Conservation (phyloP, 164 flowering plant species). For the Tetrastigma voinierianum region DNA sequence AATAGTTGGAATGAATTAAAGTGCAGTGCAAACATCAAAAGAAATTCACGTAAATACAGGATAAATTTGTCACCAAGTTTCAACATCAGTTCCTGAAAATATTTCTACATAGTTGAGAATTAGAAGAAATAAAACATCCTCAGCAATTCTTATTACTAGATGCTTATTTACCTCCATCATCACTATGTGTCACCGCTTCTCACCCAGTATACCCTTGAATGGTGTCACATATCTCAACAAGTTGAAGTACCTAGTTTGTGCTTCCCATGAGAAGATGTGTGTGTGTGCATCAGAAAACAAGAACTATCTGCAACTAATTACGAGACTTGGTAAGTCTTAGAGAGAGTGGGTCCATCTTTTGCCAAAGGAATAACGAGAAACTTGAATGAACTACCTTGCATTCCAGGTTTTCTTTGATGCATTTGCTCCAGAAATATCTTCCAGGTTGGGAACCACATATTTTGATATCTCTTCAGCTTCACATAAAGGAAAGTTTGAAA, state of each 20-base stretch:
- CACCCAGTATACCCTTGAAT: not conserved
- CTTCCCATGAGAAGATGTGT: not conserved
- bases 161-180: not conserved
- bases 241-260: not conserved
- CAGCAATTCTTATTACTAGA: not conserved
- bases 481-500: slow-evolving; percentile 43
- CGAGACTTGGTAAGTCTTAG: too few species aligned
- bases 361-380: not conserved
- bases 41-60: too few species aligned
- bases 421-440: slow-evolving; percentile 36
- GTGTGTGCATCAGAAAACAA: not conserved
- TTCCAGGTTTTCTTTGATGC: slow-evolving; percentile 41
- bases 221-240: not conserved
- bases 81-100: not conserved
- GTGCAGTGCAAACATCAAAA: too few species aligned
- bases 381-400: slow-evolving; percentile 36
- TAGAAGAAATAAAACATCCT: not conserved
- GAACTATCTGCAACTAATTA: not conserved
- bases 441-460: slow-evolving; percentile 37
- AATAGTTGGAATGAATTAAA: too few species aligned
- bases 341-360: too few species aligned
- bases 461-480: slow-evolving; percentile 64
- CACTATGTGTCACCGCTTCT: not conserved
- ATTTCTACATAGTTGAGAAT: not conserved
- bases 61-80: too few species aligned